These are phyloP conservation scores for Coemansia sp. DNA, from an alignment of 192 early-diverging fungal species.

Conservation along the genomic window DNA sequence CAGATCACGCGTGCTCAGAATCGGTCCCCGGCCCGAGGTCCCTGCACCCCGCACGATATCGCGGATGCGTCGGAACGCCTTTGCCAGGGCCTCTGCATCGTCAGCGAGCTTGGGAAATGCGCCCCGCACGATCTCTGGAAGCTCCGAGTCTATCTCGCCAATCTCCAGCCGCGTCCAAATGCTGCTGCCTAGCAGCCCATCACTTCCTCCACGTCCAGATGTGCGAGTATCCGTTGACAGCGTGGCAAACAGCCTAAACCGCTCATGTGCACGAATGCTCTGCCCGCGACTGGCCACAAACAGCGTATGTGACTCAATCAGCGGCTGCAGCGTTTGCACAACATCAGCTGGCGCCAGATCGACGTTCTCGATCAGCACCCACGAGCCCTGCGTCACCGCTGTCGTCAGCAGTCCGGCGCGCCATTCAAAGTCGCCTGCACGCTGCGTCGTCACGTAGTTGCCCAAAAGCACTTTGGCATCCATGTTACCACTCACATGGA, in stretches of 20 bases:
- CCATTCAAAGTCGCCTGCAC: conserved; percentile 94
- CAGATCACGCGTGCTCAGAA: conserved; percentile 80
- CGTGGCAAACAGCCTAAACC: conserved; percentile 93
- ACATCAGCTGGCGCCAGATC: conserved; percentile 95
- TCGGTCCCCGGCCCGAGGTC: conserved; percentile 47
- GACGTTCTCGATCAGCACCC: conserved; percentile 98
- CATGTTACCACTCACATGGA: conserved; percentile 95
- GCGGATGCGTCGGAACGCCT: conserved; percentile 51
- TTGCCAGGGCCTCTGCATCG: conserved; percentile 59
- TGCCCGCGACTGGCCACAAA: conserved; percentile 91
- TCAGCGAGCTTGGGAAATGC: conserved; percentile 46
- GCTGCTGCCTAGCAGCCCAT: conserved; percentile 53
- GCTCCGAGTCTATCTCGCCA: conserved; percentile 54
- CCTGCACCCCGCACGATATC: conserved; percentile 42
- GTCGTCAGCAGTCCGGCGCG: conserved; percentile 89
- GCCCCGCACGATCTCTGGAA: conserved; percentile 28
- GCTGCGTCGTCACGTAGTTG: conserved; percentile 89
- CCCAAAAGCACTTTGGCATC: conserved; percentile 94
- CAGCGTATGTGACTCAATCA: conserved; percentile 86
- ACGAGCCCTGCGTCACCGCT: conserved; percentile 84
- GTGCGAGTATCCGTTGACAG: conserved; percentile 57
- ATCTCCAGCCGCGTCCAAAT: conserved; percentile 83
- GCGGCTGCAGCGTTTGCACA: conserved; percentile 83
- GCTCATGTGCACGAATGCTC: conserved; percentile 75
- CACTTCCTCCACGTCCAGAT: conserved; percentile 34